Conservation (phyloP, 495 filamentous ascomycete species). For the Neohortaea acidophila region DNA sequence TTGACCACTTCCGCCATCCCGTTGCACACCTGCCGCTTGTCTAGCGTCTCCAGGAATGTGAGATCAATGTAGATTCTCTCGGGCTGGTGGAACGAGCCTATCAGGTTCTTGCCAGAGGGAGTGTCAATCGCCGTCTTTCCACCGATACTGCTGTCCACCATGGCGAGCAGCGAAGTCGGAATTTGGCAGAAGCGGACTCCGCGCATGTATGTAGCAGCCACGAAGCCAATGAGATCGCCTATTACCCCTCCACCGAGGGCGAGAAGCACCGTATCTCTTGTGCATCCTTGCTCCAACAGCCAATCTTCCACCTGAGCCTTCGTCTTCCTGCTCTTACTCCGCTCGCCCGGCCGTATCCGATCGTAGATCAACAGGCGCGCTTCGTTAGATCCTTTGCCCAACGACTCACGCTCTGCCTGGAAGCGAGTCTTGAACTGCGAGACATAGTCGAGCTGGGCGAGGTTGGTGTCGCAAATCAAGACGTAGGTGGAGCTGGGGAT, state of each 20-base stretch:
- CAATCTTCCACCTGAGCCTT: conserved; percentile 95
- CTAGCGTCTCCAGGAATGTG: conserved; percentile 79
- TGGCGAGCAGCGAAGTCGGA: conserved; percentile 82
- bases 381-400: conserved; percentile 13
- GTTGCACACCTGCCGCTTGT: conserved; percentile 89
- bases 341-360: conserved; percentile 71
- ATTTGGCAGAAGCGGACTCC: conserved; percentile 94
- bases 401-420: conserved; percentile 22
- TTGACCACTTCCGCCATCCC: conserved; percentile 84
- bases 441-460: conserved; percentile 57
- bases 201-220: conserved; percentile 95
- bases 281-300: conserved; percentile 85
- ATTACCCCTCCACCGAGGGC: conserved; percentile 96
- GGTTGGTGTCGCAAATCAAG: conserved; percentile 89
- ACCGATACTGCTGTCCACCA: conserved; percentile 97
- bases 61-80: conserved; percentile 87
- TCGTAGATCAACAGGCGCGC: conserved; percentile 71
- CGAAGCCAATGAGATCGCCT: conserved; percentile 93
- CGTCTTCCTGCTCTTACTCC: conserved; percentile 78
- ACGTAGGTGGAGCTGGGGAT: conserved; percentile 81
- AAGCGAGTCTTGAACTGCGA: conserved; percentile 62
- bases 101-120: conserved; percentile 90
- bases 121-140: conserved; percentile 98
- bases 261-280: conserved; percentile 85
- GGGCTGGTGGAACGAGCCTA: conserved; percentile 94